Evolutionary conservation across 495 filamentous ascomycete species (phyloP), one percentile per base, ranked within the genome.

Genomic region (Penicillium manginii): DNA sequence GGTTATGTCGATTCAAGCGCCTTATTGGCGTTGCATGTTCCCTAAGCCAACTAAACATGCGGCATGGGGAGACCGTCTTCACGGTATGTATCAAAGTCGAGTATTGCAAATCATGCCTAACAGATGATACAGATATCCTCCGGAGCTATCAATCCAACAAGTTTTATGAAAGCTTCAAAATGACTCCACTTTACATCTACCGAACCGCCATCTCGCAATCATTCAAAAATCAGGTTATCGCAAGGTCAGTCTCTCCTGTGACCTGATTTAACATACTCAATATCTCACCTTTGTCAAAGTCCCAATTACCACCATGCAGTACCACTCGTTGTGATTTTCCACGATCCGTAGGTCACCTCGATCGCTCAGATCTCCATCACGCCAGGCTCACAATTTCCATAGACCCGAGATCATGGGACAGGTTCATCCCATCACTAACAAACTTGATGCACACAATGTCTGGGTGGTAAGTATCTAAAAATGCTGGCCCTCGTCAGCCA

Each of bases 171-270:
- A 85, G 85, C 49, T 83, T 89, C 63, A 82, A 84, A 35, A 92
- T 98, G 85, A 80, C 86, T 0, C 84, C 85, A 9, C 76, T 98
- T 2, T 84, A 82, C 59, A 87, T 98, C 17, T 86, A 88, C 60
- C 83, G 88, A 4, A 84, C 87, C 18, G 70, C 74, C 2, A 81
- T 96, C 3, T 89, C 86, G 32, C 85, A 84, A 59, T 90, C 91
- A 1, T 97, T 96, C 63, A 85, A 91, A 64, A 88, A 96, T 60
- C 91, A 97, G 65, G 89, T 98, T 12, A 73, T 98, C 33, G 89
- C 88, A n/a, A 96, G 92, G 73, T 87, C 74, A 73, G 77, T 61
- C 22, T n/a, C 15, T 17, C 17, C 14, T 9, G 40, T n/a, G 8
- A 17, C 35, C 14, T 7, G 40, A 43, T 43, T 43, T 4, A 43